Evolutionary conservation across 352 stramenopile genomes (phyloP), one percentile per base, ranked within the genome.

Genomic region (Peronospora belbahrii): DNA sequence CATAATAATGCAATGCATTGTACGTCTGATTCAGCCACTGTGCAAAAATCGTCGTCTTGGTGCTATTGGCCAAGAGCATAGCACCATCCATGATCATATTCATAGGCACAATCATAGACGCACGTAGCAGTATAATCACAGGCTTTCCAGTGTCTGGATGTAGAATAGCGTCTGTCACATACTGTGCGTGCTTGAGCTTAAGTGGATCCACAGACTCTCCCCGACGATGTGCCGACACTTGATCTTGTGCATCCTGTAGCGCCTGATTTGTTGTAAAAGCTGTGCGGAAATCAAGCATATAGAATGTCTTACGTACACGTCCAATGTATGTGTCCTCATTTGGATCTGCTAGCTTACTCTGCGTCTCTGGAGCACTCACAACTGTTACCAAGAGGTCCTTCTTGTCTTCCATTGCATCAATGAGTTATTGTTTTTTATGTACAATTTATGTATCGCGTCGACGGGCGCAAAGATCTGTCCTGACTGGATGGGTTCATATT

Each of bases 11-110:
- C 43, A 92, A 58, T n/a, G 83, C 83, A 47, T 94, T 94, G 70
- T 94, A 94, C 31, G 79, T 89, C 57, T 94, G 83, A 52, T 94
- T 94, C 33, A 94, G 74, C 80, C 75, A 90, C 46, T 94, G 83
- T 22, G 77, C 77, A 13, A 85, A 70, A 50, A 92, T 57, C 14
- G 80, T 90, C 42, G 75, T 70, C 34, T 52, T 38, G 7, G 76
- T 84, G 24, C 73, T 74, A 38, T 67, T 71, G 34, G 83, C 83
- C 43, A 87, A 56, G 36, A 94, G 61, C 83, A 94, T 94, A 28
- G 65, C 62, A 45, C 73, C 77, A 51, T 94, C 83, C 53, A 94
- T 77, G 34, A 83, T 52, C 50, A 88, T 67, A 56, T 90, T 90
- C 74, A 92, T 89, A 20, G 79, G 79, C 23, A 94, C 79, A 58